Base-by-base conservation (phyloP, 1,139 yeast species). In the Meyerozyma guilliermondii region DNA sequence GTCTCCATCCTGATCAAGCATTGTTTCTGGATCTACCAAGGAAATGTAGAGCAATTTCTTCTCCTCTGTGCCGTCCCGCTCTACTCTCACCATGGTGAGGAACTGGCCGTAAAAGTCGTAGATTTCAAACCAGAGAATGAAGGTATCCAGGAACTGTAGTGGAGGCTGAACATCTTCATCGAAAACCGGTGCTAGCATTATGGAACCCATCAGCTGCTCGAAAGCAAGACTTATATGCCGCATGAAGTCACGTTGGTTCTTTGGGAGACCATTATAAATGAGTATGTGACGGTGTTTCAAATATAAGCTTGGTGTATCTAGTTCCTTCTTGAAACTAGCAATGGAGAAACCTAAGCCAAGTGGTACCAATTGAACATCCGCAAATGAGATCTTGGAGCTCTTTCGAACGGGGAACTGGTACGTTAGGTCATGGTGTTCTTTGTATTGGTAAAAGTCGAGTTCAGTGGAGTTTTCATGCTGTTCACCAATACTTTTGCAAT, bases 61-160 rank as follows among this genome's bases (percentile, higher is more conserved):
- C 3, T 43, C 43, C 0, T 40, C 41, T 0, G 41, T 36, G 3
- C 65, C 66, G 30, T 59, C 59, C 39, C 69, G 51, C 6, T 46
- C 45, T 2, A 69, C 47, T 31, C 60, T 56, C 7, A 60, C 50
- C 18, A 69, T 43, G 3, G 52, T 50, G 27, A 58, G 29, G 26
- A 69, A 60, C 30, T 59, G 49, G 0, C 76, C 76, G 35, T 47
- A 48, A 42, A 52, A 50, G 46, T 68, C 65, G 47, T 68, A 71
- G 11, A 70, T 38, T 43, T 71, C 76, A 44, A 56, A 65, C 73
- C 74, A 69, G 9, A 60, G 53, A 3, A 54, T 47, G 47, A 70
- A 70, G 3, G 59, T 40, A 50, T 70, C 74, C 11, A 48, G 49
- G 74, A 74, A 68, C 5, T 49, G 44, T 6, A 66, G 50, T 8